Evolutionary conservation across 495 filamentous ascomycete species (phyloP).

Genomic region (Paragyromitra xinjiangensis): DNA sequence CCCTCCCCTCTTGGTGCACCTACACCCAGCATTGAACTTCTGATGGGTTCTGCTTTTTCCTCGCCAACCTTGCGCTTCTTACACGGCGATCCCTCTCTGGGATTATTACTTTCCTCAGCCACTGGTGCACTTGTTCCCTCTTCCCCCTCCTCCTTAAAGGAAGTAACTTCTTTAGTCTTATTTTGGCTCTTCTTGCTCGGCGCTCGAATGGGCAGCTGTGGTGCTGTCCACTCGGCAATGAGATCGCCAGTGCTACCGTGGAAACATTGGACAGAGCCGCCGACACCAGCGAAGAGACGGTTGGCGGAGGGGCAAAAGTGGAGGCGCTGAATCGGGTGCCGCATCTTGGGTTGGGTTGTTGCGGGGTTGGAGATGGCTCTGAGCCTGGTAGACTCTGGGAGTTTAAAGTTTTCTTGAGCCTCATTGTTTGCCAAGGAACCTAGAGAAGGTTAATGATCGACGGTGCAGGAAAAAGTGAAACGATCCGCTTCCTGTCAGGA

Average conservation of each 20-base stretch:
- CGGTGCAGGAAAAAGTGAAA: not conserved
- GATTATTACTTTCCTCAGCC: not conserved
- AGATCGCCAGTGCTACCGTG: conserved; percentile 33
- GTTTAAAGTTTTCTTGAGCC: conserved; percentile 38
- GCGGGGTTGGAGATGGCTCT: not conserved
- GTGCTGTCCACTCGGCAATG: conserved; percentile 51
- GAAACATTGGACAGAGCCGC: conserved; percentile 48
- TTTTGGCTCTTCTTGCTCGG: conserved; percentile 32
- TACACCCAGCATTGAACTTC: conserved; percentile 27
- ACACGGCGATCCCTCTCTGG: conserved; percentile 13
- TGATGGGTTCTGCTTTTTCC: conserved; percentile 11
- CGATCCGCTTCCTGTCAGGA: not conserved
- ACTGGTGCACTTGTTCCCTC: too few species aligned
- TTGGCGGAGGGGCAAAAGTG: conserved; percentile 36
- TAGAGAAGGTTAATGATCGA: conserved; percentile 12
- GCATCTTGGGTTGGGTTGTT: conserved; percentile 38
- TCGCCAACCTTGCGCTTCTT: conserved; percentile 51
- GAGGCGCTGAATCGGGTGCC: conserved; percentile 54
- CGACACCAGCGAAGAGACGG: conserved; percentile 40
- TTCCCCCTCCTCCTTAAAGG: conserved; percentile 4
- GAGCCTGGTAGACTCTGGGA: not conserved
- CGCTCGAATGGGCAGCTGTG: conserved; percentile 15
- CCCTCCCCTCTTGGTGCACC: conserved; percentile 37
- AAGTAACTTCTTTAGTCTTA: conserved; percentile 4
- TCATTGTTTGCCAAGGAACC: conserved; percentile 24